phyloP scores from a whole-genome alignment of 208 protist genomes.

The Leishmania gerbilli region DNA sequence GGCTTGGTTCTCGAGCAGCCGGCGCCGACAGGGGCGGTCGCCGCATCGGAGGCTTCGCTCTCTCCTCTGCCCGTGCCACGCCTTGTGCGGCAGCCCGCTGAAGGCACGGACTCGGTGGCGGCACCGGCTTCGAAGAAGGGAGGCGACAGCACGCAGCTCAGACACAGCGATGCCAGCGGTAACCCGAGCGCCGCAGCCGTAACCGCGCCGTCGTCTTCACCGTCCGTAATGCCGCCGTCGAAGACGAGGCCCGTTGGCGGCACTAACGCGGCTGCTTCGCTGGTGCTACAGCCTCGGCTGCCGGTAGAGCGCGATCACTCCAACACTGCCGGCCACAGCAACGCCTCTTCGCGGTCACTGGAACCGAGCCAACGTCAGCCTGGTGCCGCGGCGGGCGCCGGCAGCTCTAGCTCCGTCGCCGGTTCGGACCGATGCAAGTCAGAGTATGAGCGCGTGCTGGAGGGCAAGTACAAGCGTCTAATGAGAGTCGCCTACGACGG shows the following conservation, averaged over 20 bases:
- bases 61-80: not conserved
- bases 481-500: slow-evolving; percentile 79
- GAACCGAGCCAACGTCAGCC: not conserved
- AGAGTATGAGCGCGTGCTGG: slow-evolving; percentile 49
- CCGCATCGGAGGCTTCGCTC: not conserved
- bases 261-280: no score
- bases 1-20: not conserved
- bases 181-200: not conserved
- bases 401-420: no score
- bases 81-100: not conserved
- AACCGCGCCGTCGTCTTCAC: not conserved
- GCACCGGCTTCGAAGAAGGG: not conserved
- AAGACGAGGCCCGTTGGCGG: not conserved
- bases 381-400: not conserved
- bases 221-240: not conserved
- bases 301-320: not conserved
- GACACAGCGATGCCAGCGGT: not conserved
- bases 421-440: slow-evolving; percentile 7
- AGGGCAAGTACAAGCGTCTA: slow-evolving; percentile 60
- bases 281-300: not conserved
- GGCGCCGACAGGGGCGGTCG: not conserved
- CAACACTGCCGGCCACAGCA: not conserved
- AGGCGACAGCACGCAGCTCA: not conserved
- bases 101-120: not conserved
- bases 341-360: not conserved